phyloP scores from a whole-genome alignment of 2,329 filamentous ascomycete species.

The Aspergillus intermedius region DNA sequence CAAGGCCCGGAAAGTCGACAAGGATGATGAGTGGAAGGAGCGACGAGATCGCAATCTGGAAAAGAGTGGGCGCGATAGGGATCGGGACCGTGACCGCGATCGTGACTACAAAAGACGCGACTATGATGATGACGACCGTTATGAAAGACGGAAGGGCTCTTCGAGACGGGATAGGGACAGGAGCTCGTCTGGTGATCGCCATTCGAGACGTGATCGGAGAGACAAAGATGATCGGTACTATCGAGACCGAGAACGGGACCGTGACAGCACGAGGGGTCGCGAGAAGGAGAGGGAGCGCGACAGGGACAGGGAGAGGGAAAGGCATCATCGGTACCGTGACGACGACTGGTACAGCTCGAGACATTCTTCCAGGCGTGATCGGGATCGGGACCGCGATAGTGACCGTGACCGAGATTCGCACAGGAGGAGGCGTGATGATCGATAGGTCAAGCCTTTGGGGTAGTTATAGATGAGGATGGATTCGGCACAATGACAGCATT shows the following conservation, averaged over 20 bases:
- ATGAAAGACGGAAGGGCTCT: slow-evolving; percentile 32
- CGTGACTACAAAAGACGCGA: slow-evolving; percentile 28
- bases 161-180: slow-evolving; percentile 32
- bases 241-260: slow-evolving; percentile 23
- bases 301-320: slow-evolving; percentile 24
- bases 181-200: slow-evolving; percentile 30
- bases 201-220: slow-evolving; percentile 27
- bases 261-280: slow-evolving; percentile 13
- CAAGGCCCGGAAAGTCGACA: slow-evolving; percentile 37
- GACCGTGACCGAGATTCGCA: slow-evolving; percentile 23
- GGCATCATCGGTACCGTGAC: slow-evolving; percentile 24
- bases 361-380: slow-evolving; percentile 24
- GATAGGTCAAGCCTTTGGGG: not conserved
- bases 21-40: slow-evolving; percentile 41
- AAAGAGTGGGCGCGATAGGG: slow-evolving; percentile 30
- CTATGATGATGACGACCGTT: slow-evolving; percentile 27
- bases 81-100: slow-evolving; percentile 22
- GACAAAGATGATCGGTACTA: slow-evolving; percentile 30
- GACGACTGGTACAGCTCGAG: slow-evolving; percentile 29
- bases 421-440: slow-evolving; percentile 23
- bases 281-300: slow-evolving; percentile 20
- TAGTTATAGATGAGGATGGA: no score
- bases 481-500: no score
- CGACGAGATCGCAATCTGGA: slow-evolving; percentile 40
- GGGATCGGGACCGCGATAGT: slow-evolving; percentile 23